Evolutionary conservation across 2,329 filamentous ascomycete species (phyloP).

Genomic region (Sporothrix dimorphospora): DNA sequence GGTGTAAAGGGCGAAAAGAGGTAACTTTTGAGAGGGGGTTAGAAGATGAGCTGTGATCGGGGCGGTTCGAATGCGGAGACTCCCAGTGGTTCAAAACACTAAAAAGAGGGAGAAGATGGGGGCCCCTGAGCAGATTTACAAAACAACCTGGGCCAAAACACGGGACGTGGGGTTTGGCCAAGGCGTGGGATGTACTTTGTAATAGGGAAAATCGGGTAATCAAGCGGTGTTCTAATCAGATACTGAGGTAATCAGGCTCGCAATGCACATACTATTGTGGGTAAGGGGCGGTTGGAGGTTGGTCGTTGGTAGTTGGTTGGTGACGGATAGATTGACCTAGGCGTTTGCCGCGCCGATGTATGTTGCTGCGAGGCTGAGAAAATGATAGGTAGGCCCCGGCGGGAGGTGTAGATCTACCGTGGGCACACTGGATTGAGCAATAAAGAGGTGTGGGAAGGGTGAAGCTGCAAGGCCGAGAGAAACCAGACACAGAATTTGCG

Average conservation of each 20-base stretch:
- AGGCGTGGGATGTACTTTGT: slow-evolving; percentile 3
- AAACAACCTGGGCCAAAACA: slow-evolving; percentile 4
- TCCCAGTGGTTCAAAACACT: slow-evolving; percentile 8
- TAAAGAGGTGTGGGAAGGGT: background rate
- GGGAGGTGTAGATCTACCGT: background rate
- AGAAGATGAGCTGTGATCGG: background rate
- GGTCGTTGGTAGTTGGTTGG: background rate
- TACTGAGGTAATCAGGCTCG: background rate
- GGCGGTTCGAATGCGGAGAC: background rate
- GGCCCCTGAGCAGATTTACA: slow-evolving; percentile 23
- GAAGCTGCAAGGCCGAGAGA: slow-evolving; percentile 4
- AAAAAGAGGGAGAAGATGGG: background rate
- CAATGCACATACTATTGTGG: background rate
- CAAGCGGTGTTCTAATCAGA: background rate
- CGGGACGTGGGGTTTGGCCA: slow-evolving; percentile 17
- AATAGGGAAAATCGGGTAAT: background rate
- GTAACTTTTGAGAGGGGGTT: background rate
- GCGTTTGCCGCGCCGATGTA: background rate
- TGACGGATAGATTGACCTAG: background rate
- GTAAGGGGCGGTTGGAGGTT: no score
- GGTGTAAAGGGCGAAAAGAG: background rate
- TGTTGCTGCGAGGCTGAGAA: background rate
- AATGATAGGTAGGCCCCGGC: background rate
- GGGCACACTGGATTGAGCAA: slow-evolving; percentile 10
- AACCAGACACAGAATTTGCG: background rate